Evolutionary conservation across 2,329 filamentous ascomycete genomes (phyloP).

Genomic region (Cadophora sp.): DNA sequence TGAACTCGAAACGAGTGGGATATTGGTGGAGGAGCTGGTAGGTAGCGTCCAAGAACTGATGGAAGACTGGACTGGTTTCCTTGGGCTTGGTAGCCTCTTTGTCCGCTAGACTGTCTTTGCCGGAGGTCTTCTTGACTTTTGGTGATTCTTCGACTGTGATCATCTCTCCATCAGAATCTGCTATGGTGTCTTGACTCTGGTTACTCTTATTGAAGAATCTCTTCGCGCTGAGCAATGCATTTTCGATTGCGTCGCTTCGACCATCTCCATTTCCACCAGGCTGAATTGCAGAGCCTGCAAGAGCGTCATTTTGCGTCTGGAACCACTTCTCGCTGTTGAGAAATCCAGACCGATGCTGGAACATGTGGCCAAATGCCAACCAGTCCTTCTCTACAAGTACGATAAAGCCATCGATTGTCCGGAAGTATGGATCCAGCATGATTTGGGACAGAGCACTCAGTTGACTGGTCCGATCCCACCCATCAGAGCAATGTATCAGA

Average conservation of each 20-base stretch:
- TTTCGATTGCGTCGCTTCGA: slow-evolving; percentile 79
- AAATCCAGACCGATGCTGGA: slow-evolving; percentile 87
- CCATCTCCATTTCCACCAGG: slow-evolving; percentile 59
- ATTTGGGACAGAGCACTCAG: slow-evolving; percentile 90
- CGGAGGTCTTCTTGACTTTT: slow-evolving; percentile 48
- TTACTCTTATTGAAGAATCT: slow-evolving; percentile 88
- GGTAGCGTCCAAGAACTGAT: slow-evolving; percentile 94
- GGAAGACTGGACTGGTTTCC: slow-evolving; percentile 94
- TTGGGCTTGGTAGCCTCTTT: slow-evolving; percentile 80
- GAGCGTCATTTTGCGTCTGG: slow-evolving; percentile 80
- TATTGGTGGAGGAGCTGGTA: slow-evolving; percentile 89
- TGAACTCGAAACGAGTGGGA: slow-evolving; percentile 92
- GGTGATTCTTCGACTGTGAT: slow-evolving; percentile 41
- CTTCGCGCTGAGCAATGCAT: slow-evolving; percentile 81
- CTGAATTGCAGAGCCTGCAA: slow-evolving; percentile 67
- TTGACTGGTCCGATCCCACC: slow-evolving; percentile 97
- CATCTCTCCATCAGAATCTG: slow-evolving; percentile 59
- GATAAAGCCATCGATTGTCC: slow-evolving; percentile 93
- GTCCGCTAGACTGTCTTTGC: slow-evolving; percentile 53
- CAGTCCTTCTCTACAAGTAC: slow-evolving; percentile 96
- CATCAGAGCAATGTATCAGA: slow-evolving; percentile 96
- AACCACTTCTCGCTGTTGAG: slow-evolving; percentile 96
- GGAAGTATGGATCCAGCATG: slow-evolving; percentile 93
- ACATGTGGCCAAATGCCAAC: slow-evolving; percentile 98
- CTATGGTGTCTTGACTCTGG: slow-evolving; percentile 66